Evolutionary conservation across 352 stramenopile genomes (phyloP), one percentile per base, ranked within the genome.

Genomic region (Pythium aphanidermatum): DNA sequence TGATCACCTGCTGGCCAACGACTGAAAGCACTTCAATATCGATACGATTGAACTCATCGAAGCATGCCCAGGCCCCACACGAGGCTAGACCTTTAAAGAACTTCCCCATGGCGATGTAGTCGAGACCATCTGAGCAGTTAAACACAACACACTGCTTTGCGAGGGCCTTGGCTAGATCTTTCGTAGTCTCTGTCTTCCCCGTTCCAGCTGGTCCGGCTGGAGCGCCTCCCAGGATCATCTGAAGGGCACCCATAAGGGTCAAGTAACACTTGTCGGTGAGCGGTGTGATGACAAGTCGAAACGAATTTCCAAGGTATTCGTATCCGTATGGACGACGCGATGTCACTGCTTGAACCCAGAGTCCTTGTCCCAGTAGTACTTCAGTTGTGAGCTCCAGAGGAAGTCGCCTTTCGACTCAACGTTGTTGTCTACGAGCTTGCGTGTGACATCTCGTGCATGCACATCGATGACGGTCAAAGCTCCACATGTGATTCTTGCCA

Each of bases 211-310:
- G 92, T 0, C 92, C 92, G 13, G 92, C 93, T 0, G 93, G 93
- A 0, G 93, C 91, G 5, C 93, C 93, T 30, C 93, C 93, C 1
- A 98, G 60, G 30, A 96, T 97, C 90, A 98, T 97, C 57, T 98
- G 92, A 17, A 98, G 51, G 2, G 92, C 92, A 13, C 90, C 91
- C 93, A 98, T 98, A 11, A 98, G 69, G 19, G 93, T 98, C 25
- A 97, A 45, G 62, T 98, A 98, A 56, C 92, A 98, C 51, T 97
- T 98, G 60, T 98, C 93, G 0, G 93, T 98, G 20, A 98, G 58
- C 3, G 94, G 94, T 4, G 94, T 98, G 58, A 98, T 98, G 42
- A 98, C 93, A 2, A 98, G 68, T 8, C 94, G 77, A 35, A 96
- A 97, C 28, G 86, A 96, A 50, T 98, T 98, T 6, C 94, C 94